phyloP scores from a whole-genome alignment of 2,329 filamentous ascomycete species.

The Amesomyces nigricolor region DNA sequence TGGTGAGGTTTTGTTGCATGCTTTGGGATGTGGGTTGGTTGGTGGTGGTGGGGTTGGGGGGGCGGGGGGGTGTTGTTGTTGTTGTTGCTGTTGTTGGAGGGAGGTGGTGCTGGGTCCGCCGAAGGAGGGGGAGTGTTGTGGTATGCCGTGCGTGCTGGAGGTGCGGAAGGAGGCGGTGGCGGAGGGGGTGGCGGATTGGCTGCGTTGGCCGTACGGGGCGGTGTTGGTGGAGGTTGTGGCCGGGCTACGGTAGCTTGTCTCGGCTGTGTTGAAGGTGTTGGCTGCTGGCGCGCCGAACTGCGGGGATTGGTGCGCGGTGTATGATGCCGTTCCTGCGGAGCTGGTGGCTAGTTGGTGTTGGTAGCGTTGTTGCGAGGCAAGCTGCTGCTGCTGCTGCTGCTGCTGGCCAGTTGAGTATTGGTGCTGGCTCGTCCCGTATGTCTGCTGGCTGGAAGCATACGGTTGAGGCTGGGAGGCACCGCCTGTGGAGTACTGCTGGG shows the following conservation, averaged over 20 bases:
- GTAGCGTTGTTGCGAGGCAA: conserved; percentile 26
- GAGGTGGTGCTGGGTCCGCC: conserved; percentile 1
- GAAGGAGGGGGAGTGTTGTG: conserved; percentile 21
- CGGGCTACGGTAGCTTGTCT: conserved; percentile 25
- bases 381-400: conserved; percentile 21
- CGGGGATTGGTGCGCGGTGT: conserved; percentile 26
- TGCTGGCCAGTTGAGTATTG: conserved; percentile 22
- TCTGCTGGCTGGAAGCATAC: conserved; percentile 21
- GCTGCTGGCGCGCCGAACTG: conserved; percentile 26
- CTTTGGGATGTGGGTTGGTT: conserved; percentile 19
- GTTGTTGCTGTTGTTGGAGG: conserved; percentile 17
- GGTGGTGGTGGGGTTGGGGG: conserved; percentile 7
- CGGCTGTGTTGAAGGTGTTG: conserved; percentile 21
- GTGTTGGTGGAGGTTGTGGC: conserved; percentile 16
- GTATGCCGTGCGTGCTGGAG: conserved; percentile 20
- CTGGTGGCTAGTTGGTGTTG: conserved; percentile 26
- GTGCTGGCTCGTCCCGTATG: conserved; percentile 22
- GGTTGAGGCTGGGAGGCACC: conserved; percentile 19
- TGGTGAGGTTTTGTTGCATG: conserved; percentile 23
- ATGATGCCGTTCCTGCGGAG: conserved; percentile 23
- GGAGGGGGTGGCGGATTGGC: conserved; percentile 20
- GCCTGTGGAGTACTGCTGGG: conserved; percentile 22
- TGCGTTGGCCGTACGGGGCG: conserved; percentile 24
- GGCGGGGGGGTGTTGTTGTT: too few species aligned
- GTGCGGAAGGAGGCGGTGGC: conserved; percentile 18